Percentiles rank a stretch among this genome's conserved stretches.
Conservation (phyloP, 139 green algal genomes). For the Pedinophyceae sp. region DNA sequence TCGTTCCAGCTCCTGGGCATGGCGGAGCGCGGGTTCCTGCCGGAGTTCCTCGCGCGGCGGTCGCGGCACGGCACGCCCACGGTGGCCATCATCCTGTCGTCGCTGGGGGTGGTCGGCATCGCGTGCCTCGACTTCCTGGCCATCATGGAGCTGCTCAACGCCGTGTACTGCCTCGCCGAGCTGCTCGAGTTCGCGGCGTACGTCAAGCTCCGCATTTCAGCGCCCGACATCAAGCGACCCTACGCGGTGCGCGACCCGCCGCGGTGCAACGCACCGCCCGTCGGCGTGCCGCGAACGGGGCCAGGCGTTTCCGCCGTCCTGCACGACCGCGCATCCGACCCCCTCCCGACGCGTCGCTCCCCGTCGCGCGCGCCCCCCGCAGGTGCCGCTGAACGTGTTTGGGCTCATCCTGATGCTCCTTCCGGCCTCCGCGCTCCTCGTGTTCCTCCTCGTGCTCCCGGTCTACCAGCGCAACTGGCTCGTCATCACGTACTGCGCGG, state of each 20-base stretch:
- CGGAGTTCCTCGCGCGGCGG: constrained; percentile 33
- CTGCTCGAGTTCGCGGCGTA: constrained; percentile 92
- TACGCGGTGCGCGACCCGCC: constrained; percentile 14
- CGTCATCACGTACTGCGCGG: background rate
- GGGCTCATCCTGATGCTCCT: constrained; percentile 56
- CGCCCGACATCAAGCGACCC: constrained; percentile 38
- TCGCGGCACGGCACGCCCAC: constrained; percentile 71
- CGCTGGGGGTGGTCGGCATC: constrained; percentile 55
- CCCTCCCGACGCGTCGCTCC: background rate
- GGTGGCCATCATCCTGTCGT: constrained; percentile 62
- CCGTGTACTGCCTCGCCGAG: constrained; percentile 86
- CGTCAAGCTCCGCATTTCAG: constrained; percentile 57
- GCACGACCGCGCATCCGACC: constrained; percentile 1
- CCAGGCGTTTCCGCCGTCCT: background rate
- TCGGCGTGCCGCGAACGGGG: constrained; percentile 9
- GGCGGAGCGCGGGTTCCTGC: constrained; percentile 88
- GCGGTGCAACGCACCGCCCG: background rate
- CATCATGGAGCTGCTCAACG: constrained; percentile 87
- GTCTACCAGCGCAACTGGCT: background rate
- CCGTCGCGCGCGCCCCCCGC: constrained; percentile 26
- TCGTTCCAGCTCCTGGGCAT: constrained; percentile 85
- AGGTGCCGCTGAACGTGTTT: constrained; percentile 59
- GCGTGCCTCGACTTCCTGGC: constrained; percentile 45
- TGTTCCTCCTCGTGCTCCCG: constrained; percentile 14
- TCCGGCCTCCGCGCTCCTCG: constrained; percentile 51